Percentiles rank a stretch among this genome's conserved stretches.
These are phyloP conservation scores for Schizonepeta tenuifolia DNA, from an alignment of 257 asterid species.

Conservation along the genomic window DNA sequence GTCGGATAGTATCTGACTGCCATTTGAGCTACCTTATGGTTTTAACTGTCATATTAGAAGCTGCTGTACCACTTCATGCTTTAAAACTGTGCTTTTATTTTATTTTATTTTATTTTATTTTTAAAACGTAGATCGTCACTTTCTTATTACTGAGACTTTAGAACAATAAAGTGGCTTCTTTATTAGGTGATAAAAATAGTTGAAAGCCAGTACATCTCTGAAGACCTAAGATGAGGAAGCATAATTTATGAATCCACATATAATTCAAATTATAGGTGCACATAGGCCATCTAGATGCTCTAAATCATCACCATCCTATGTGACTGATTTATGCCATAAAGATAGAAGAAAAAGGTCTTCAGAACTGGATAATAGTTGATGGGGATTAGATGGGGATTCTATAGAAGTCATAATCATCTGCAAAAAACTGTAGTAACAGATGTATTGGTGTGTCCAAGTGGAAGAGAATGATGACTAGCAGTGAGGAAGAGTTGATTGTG, in stretches of 20 bases:
- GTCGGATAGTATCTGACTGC: neutral
- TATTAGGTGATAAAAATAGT: conserved; percentile 3
- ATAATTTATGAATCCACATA: neutral
- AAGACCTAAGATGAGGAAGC: conserved; percentile 8
- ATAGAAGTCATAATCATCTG: conserved; percentile 22
- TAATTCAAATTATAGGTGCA: neutral
- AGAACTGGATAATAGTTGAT: neutral
- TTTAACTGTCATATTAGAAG: neutral
- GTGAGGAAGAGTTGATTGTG: neutral
- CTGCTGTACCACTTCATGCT: neutral
- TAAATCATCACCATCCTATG: neutral
- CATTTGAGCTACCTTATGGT: neutral
- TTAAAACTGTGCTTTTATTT: conserved; percentile 2
- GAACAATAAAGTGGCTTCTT: neutral
- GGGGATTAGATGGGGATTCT: neutral
- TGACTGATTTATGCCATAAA: neutral
- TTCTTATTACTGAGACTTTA: neutral
- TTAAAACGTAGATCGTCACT: too few relatives aligned
- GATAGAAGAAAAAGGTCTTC: conserved; percentile 14
- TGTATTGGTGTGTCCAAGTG: conserved; percentile 15
- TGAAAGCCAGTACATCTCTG: conserved; percentile 2
- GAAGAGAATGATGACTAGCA: neutral
- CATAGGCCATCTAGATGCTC: neutral
- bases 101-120: too few relatives aligned
- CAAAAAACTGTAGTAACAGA: conserved; percentile 11